Evolutionary conservation across 164 flowering plant species (phyloP), one percentile per base, ranked within the genome.

Genomic region (Macadamia tetraphylla): DNA sequence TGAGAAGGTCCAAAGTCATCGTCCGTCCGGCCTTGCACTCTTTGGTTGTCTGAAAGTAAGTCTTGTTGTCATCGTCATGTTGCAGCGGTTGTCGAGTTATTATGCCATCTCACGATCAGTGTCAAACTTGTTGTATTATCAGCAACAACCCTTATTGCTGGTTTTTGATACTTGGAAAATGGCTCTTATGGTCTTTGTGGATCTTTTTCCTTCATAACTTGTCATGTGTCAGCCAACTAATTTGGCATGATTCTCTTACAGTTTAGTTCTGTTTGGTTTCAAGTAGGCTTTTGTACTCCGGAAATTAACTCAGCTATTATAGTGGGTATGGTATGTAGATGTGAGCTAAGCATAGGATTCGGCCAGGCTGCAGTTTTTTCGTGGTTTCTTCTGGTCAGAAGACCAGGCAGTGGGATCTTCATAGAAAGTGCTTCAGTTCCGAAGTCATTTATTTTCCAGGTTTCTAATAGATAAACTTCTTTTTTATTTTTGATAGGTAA

Each of bases 1-100:
- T 86, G 93, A 84, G 89, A 88, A 88, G 96, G 98, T 89, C 91
- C 92, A 88, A 87, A 85, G 95, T 91, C 82, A 78, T 85, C 88
- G 79, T 88, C 83, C 88, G 79, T 88, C 83, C 86, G 82, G 93
- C 94, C 30, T 84, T 86, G 94, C 92, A 81, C 92, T 80, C 74
- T 87, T 64, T 86, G 86, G 94, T 87, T 86, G 88, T 92, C 88
- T 86, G 88, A 88, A 85, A 84, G 91, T 94, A 87, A 81, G 97
- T 94, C 86, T 60, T 88, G 90, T 79, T 40, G 74, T 94, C 85
- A 79, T 87, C 93, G 78, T 86, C 88, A 66, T 92, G 84, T 87
- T 81, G 79, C 95, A 67, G 96, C 94, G 61, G 83, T 85, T 79
- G 84, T 92, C 81, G 73, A 73, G 82, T 89, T 78, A 78, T 83